Conservation (phyloP, 495 filamentous ascomycete genomes). For the Neurospora cerealis region DNA sequence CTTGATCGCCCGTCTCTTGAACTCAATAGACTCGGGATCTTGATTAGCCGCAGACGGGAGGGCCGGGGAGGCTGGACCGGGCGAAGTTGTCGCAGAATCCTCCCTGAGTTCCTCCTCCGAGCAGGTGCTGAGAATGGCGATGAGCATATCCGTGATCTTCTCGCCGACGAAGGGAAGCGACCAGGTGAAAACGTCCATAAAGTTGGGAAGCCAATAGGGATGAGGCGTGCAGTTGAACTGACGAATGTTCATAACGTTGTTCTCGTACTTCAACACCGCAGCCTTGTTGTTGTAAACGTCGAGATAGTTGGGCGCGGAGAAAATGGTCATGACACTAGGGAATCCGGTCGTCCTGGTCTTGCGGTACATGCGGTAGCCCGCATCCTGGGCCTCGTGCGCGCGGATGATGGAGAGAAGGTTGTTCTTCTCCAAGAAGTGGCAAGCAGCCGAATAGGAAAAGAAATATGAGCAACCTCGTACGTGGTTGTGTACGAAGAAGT, state of each 20-base stretch:
- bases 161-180: slow-evolving; percentile 97
- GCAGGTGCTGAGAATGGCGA: slow-evolving; percentile 94
- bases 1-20: slow-evolving; percentile 92
- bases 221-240: slow-evolving; percentile 99
- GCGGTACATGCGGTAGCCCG: slow-evolving; percentile 96
- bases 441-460: slow-evolving; percentile 98
- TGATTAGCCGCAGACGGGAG: slow-evolving; percentile 32
- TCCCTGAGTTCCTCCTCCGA: slow-evolving; percentile 93
- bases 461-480: slow-evolving; percentile 98
- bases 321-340: slow-evolving; percentile 99
- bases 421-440: slow-evolving; percentile 96
- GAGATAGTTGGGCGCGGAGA: slow-evolving; percentile 96
- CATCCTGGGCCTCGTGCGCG: slow-evolving; percentile 98
- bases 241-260: slow-evolving; percentile 99
- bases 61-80: slow-evolving; percentile 62
- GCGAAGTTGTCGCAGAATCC: slow-evolving; percentile 48
- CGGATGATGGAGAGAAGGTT: slow-evolving; percentile 95
- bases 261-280: slow-evolving; percentile 96
- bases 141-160: slow-evolving; percentile 99
- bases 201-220: slow-evolving; percentile 98
- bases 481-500: slow-evolving; percentile 97
- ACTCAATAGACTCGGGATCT: slow-evolving; percentile 78
- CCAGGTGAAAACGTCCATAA: slow-evolving; percentile 99
- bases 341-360: slow-evolving; percentile 97
- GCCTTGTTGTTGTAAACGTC: slow-evolving; percentile 99